Evolutionary conservation across 306 rosid genomes (phyloP).

Genomic region (Begonia peltatifolia): DNA sequence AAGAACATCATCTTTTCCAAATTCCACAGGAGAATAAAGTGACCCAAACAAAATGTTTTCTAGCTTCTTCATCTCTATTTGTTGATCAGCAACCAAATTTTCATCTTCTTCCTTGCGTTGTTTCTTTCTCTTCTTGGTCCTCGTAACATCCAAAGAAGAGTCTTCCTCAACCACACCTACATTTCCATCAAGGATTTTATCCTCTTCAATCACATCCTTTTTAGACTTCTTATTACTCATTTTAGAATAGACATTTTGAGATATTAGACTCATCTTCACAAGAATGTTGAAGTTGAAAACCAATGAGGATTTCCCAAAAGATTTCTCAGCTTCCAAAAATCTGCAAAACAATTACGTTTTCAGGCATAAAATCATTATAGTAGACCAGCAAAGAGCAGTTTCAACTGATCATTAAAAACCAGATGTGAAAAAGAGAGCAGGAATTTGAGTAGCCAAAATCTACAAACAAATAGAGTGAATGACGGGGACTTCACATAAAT

Average conservation of each 20-base stretch:
- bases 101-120: slow-evolving; percentile 23
- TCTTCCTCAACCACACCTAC: slow-evolving; percentile 12
- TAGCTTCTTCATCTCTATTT: slow-evolving; percentile 56
- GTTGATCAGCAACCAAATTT: slow-evolving; percentile 27
- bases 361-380: too few species aligned
- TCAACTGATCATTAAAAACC: too few species aligned
- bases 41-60: slow-evolving; percentile 63
- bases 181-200: slow-evolving; percentile 11
- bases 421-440: too few species aligned
- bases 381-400: too few species aligned
- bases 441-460: too few species aligned
- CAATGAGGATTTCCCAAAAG: too few species aligned
- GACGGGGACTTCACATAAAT: too few species aligned
- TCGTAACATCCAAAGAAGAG: slow-evolving; percentile 14
- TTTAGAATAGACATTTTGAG: slow-evolving; percentile 32
- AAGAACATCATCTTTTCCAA: slow-evolving; percentile 40
- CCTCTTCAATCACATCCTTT: slow-evolving; percentile 19
- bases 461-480: too few species aligned
- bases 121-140: slow-evolving; percentile 47
- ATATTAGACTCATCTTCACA: slow-evolving; percentile 62
- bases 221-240: slow-evolving; percentile 20
- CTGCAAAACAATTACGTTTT: too few species aligned
- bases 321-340: too few species aligned
- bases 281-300: too few species aligned
- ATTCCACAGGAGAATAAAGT: slow-evolving; percentile 52